Conservation (phyloP, 306 rosid species). For the Pyrus betulifolia region DNA sequence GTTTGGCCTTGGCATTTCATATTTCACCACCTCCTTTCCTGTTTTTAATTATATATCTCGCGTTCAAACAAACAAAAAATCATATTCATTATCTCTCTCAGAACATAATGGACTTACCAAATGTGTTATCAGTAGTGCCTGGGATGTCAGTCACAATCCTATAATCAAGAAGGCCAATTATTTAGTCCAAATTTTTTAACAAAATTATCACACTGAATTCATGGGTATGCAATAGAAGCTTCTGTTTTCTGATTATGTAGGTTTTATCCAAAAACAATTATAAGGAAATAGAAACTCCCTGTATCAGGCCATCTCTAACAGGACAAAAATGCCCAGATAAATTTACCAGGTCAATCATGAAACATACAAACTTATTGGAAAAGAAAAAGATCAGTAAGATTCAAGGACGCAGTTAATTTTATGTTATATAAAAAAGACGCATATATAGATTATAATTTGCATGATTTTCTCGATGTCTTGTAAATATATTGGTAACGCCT, state of each 20-base stretch:
- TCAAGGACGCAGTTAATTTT: neutral
- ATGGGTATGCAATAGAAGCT: neutral
- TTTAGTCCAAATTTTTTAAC: neutral
- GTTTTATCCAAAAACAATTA: neutral
- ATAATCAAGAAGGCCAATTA: neutral
- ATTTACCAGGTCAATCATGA: neutral
- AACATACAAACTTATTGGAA: neutral
- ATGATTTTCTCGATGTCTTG: neutral
- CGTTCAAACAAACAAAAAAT: neutral
- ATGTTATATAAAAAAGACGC: too few relatives aligned
- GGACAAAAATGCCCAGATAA: neutral
- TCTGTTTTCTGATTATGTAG: neutral
- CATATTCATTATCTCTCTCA: neutral
- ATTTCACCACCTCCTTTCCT: slow-evolving; percentile 65
- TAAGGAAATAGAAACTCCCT: neutral
- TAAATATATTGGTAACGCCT: neutral
- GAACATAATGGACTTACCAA: slow-evolving; percentile 39
- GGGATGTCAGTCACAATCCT: slow-evolving; percentile 94
- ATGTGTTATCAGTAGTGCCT: slow-evolving; percentile 77
- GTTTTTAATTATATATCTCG: neutral
- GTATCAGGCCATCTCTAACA: neutral
- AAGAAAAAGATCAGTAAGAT: neutral
- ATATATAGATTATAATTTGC: neutral
- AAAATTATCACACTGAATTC: neutral
- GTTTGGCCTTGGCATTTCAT: slow-evolving; percentile 72